Base-by-base conservation (phyloP, 2,329 filamentous ascomycete species). In the Cladophialophora psammophila region DNA sequence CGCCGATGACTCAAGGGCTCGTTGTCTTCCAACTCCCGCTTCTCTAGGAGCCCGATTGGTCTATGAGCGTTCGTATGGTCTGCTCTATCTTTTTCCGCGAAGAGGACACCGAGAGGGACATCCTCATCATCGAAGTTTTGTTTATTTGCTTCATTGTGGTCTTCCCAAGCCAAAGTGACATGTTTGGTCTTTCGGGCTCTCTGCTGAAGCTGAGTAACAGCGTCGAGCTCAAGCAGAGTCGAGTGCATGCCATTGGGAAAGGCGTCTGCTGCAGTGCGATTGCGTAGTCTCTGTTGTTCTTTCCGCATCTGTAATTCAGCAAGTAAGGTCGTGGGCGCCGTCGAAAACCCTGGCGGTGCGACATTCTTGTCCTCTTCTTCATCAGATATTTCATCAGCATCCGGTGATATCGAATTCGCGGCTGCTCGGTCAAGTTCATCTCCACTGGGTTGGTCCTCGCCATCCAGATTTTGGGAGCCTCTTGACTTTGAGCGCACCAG, bases 261-360 rank as follows among this genome's bases (percentile, higher is more conserved):
- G 0, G 84, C 81, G 13, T 85, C 87, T 36, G 86, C 84, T 26
- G 89, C 85, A 13, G 90, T 90, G 26, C 89, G 87, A 35, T 90
- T 95, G 40, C 95, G 89, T 69, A 89, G 84, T 78, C 92, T 94
- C 74, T 96, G 90, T 73, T 97, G 91, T 67, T 92, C 89, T 77
- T 99, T 98, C 59, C 95, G 90, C 70, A 96, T 81, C 76, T 97
- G 93, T 7, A 99, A 83, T 77, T 99, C 95, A 0, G 95, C 95
- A 31, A 99, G 86, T 0, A 99, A 85, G 0, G 95, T 99, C 0
- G 93, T 96, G 0, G 95, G 95, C 3, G 89, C 86, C 0, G 91
- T 92, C 61, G 89, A 84, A 69, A 87, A 90, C 1, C 76, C 76
- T 15, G 72, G 71, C 13, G 83, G 79, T 32, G 83, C 82, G 3